Percentiles rank a stretch among this genome's conserved stretches.
Conservation (phyloP, 2,329 filamentous ascomycete species). For the Fusarium staphyleae region DNA sequence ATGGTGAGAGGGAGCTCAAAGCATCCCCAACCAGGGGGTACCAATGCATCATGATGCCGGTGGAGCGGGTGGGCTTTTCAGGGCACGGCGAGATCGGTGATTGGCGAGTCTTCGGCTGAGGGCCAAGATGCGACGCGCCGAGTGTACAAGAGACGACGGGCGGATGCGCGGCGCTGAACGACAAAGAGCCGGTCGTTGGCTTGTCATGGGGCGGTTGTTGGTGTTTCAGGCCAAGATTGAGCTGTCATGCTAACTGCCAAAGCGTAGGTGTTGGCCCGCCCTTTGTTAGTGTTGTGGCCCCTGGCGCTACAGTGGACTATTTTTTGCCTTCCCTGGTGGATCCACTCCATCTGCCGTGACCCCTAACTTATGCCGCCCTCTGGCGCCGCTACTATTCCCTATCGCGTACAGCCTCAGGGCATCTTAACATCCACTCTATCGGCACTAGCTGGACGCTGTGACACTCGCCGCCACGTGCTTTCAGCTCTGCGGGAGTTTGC, state of each 20-base stretch:
- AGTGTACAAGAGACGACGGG: slow-evolving; percentile 27
- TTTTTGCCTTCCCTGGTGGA: slow-evolving; percentile 4
- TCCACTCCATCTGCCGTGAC: neutral
- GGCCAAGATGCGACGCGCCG: slow-evolving; percentile 39
- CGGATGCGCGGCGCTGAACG: slow-evolving; percentile 17
- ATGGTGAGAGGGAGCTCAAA: slow-evolving; percentile 23
- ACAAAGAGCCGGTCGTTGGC: slow-evolving; percentile 24
- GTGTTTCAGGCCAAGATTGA: slow-evolving; percentile 42
- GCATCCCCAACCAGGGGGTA: slow-evolving; percentile 18
- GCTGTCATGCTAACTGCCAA: slow-evolving; percentile 34
- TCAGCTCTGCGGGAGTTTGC: slow-evolving; percentile 9
- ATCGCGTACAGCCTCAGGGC: slow-evolving; percentile 16
- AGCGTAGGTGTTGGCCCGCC: neutral
- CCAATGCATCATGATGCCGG: slow-evolving; percentile 29
- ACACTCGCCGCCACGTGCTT: slow-evolving; percentile 15
- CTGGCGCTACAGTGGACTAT: slow-evolving; percentile 22
- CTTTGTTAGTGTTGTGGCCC: slow-evolving; percentile 14
- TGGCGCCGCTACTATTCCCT: neutral
- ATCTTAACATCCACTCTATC: slow-evolving; percentile 8
- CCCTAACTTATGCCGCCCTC: slow-evolving; percentile 5
- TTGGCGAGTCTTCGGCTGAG: slow-evolving; percentile 28
- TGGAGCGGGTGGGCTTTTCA: slow-evolving; percentile 30
- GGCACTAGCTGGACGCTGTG: slow-evolving; percentile 12
- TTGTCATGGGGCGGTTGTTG: slow-evolving; percentile 34
- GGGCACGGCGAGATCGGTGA: slow-evolving; percentile 19